Evolutionary conservation across 148 eudicot species (phyloP), one percentile per base, ranked within the genome.

Genomic region (Vaccinium corymbosum): DNA sequence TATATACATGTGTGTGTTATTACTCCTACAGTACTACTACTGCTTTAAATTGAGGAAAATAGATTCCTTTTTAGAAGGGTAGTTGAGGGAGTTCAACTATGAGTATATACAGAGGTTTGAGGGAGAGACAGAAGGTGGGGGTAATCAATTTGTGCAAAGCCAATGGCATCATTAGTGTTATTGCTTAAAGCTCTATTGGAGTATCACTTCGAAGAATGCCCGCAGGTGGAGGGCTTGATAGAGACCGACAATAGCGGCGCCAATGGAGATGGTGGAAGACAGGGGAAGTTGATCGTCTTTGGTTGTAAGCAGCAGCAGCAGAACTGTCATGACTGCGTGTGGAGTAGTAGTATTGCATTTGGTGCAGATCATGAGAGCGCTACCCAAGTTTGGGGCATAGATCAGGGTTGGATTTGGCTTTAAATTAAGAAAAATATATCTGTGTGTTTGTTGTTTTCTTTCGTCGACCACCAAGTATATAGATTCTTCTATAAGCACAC

Each of bases 81-180:
- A 17, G 81, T 78, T 78, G 48, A 53, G 42, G 48, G 48, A 7
- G 14, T 7, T 53, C 38, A 29, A 52, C 10, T 7, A 55, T 17
- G 46, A 6, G n/a, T 17, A 79, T 35, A 78, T 27, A 27, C 25
- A 53, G 29, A 53, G 14, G 20, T 27, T 22, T 0, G 17, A 8
- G 38, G 14, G 46, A 16, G 8, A 22, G 32, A 10, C 8, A 6
- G 6, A 42, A 42, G 46, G 46, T 5, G 46, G 46, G 46, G 19
- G 57, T 1, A 25, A 19, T 25, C 55, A 76, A 14, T 11, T 14
- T 6, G 57, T 50, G 15, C 17, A 77, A 22, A 27, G 46, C n/a
- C 49, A 75, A 89, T 86, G 89, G 89, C 89, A 56, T 89, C 90
- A 35, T 62, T 89, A 32, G 82, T 89, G n/a, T 77, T 89, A 85